phyloP scores from a whole-genome alignment of 352 stramenopile species.

The Phytophthora sojae region DNA sequence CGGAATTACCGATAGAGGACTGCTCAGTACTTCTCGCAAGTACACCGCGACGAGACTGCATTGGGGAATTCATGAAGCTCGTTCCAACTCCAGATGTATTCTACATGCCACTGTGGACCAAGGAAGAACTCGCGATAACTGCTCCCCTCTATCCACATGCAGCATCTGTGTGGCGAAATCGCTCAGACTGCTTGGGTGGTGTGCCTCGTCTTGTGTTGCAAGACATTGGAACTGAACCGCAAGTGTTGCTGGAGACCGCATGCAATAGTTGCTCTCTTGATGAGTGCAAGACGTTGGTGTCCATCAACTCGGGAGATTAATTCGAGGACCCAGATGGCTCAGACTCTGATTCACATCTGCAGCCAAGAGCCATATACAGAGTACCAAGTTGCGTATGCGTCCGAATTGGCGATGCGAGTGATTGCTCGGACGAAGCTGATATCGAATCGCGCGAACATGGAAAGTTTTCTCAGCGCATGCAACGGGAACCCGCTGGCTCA shows the following conservation, averaged over 20 bases:
- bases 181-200: constrained; percentile 35
- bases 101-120: constrained; percentile 45
- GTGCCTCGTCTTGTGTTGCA: constrained; percentile 43
- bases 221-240: constrained; percentile 37
- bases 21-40: constrained; percentile 38
- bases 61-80: constrained; percentile 47
- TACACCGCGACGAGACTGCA: constrained; percentile 37
- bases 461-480: constrained; percentile 42
- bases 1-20: constrained; percentile 31
- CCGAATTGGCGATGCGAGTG: constrained; percentile 43
- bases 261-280: constrained; percentile 38
- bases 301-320: constrained; percentile 37
- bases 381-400: constrained; percentile 39
- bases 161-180: constrained; percentile 24
- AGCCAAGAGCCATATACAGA: constrained; percentile 42
- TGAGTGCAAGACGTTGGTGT: constrained; percentile 42
- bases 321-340: constrained; percentile 36
- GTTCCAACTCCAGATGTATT: constrained; percentile 37
- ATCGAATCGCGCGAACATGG: constrained; percentile 31
- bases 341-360: constrained; percentile 46
- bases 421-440: constrained; percentile 43
- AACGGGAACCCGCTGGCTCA: constrained; percentile 34
- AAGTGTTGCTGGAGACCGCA: too few species aligned
- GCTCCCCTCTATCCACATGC: constrained; percentile 35
- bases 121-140: constrained; percentile 37